Evolutionary conservation across 805 yeast species (phyloP), one percentile per base, ranked within the genome.

Genomic region (Sugiyamaella lignohabitans): DNA sequence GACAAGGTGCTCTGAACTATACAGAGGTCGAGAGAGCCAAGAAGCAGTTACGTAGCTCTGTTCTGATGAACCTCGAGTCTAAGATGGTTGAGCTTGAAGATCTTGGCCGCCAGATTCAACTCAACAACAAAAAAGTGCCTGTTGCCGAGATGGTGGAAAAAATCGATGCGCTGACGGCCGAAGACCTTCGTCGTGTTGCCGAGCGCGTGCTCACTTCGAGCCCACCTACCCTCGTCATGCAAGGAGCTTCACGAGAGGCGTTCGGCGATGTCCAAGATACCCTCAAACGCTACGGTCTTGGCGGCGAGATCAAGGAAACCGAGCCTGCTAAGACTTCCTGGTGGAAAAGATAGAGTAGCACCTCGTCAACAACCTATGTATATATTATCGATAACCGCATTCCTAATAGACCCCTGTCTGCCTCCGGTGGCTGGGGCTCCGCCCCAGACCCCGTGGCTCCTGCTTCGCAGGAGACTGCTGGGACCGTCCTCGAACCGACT

Each of bases 21-120:
- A 34, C 43, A 5, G 98, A 93, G 68, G 89, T 93, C 4, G 65
- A 73, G 48, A 75, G 98, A 54, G 96, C 98, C 18, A 93, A 93
- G 65, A 89, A 87, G 64, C 98, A 91, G 70, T 75, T 93, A 50
- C 80, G 86, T 38, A 81, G 93, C 2, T 84, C 95, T 5, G 70
- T 93, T 49, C 72, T 91, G 63, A 91, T 91, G 96, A 91, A 89
- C 59, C 74, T 89, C 40, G 98, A 93, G 65, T 82, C 93, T 53
- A 87, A 85, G 62, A 75, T 91, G 73, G 94, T 94, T n/a, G 89
- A 87, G 60, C 71, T 93, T 47, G 98, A 93, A 66, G 98, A 93
- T 59, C 73, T 89, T 67, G 98, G 98, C 11, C 79, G 98, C 65
- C 98, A 93, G 65, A 79, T 93, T 21, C 95, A 86, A 65, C 78